Percentiles rank a stretch among this genome's conserved stretches.
These are phyloP conservation scores for Gymnopilus dilepis DNA, from an alignment of 768 basidiomycete species.

Conservation along the genomic window DNA sequence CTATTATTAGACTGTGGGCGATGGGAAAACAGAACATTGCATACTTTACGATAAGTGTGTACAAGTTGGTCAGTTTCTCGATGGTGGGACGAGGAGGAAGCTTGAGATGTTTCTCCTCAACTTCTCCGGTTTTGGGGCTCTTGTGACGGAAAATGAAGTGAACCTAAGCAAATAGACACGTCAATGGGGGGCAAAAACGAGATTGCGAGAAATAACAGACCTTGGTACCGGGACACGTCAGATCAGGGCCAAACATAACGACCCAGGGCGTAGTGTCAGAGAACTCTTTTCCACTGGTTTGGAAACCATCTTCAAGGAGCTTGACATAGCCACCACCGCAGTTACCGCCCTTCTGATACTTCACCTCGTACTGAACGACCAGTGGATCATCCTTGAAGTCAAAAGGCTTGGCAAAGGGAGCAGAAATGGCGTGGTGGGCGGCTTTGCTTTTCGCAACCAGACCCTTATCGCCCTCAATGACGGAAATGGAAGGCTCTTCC, in stretches of 20 bases:
- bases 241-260: slow-evolving; percentile 97
- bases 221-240: slow-evolving; percentile 93
- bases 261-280: slow-evolving; percentile 94
- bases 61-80: slow-evolving; percentile 90
- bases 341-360: slow-evolving; percentile 98
- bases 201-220: slow-evolving; percentile 39
- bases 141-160: slow-evolving; percentile 99
- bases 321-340: slow-evolving; percentile 99
- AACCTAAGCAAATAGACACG: slow-evolving; percentile 51
- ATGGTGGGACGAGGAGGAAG: slow-evolving; percentile 83
- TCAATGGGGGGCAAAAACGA: background rate
- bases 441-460: slow-evolving; percentile 97
- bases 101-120: slow-evolving; percentile 96
- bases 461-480: slow-evolving; percentile 86
- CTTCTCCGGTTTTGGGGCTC: slow-evolving; percentile 90
- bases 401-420: slow-evolving; percentile 79
- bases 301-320: slow-evolving; percentile 92
- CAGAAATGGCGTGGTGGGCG: slow-evolving; percentile 98
- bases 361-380: slow-evolving; percentile 98
- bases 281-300: slow-evolving; percentile 91
- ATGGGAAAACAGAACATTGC: slow-evolving; percentile 34
- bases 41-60: slow-evolving; percentile 92
- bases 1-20: slow-evolving; percentile 13
- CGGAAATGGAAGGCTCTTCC: slow-evolving; percentile 80
- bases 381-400: slow-evolving; percentile 85